Evolutionary conservation across 352 stramenopile species (phyloP).

Genomic region (Phytophthora meadii): DNA sequence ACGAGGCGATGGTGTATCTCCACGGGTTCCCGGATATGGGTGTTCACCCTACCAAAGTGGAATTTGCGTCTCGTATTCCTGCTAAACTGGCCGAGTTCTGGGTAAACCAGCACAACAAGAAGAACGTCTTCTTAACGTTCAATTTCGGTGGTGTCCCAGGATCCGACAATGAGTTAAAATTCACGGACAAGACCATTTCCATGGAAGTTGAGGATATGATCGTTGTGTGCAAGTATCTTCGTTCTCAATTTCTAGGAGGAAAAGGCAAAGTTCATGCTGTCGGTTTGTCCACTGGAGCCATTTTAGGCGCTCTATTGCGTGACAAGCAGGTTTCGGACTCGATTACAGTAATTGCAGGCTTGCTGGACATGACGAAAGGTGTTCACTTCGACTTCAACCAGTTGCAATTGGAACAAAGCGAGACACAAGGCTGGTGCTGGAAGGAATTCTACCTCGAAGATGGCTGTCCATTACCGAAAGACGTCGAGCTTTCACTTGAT

Average conservation of each 20-base stretch:
- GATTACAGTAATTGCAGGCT: conserved; percentile 66
- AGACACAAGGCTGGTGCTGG: conserved; percentile 54
- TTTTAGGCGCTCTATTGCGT: conserved; percentile 67
- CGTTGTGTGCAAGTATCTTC: conserved; percentile 55
- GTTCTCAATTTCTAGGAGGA: conserved; percentile 33
- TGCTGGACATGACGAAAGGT: conserved; percentile 56
- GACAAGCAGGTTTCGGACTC: conserved; percentile 48
- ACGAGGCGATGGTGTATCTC: conserved; percentile 70
- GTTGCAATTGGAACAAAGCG: conserved; percentile 53
- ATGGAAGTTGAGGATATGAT: conserved; percentile 66
- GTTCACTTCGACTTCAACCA: conserved; percentile 68
- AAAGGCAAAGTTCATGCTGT: conserved; percentile 60
- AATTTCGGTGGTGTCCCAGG: conserved; percentile 76
- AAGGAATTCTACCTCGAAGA: conserved; percentile 78
- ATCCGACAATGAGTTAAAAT: conserved; percentile 58
- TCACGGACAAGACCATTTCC: conserved; percentile 59
- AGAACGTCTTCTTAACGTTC: conserved; percentile 56
- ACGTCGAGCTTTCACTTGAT: conserved; percentile 53
- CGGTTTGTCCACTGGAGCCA: conserved; percentile 77
- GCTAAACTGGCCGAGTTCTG: conserved; percentile 66
- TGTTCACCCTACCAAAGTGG: conserved; percentile 60
- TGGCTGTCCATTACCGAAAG: conserved; percentile 40
- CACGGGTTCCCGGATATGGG: conserved; percentile 80
- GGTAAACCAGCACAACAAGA: conserved; percentile 35
- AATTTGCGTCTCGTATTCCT: conserved; percentile 64